Evolutionary conservation across 2,329 filamentous ascomycete genomes (phyloP), one percentile per base, ranked within the genome.

Genomic region (Aureobasidium subglaciale): DNA sequence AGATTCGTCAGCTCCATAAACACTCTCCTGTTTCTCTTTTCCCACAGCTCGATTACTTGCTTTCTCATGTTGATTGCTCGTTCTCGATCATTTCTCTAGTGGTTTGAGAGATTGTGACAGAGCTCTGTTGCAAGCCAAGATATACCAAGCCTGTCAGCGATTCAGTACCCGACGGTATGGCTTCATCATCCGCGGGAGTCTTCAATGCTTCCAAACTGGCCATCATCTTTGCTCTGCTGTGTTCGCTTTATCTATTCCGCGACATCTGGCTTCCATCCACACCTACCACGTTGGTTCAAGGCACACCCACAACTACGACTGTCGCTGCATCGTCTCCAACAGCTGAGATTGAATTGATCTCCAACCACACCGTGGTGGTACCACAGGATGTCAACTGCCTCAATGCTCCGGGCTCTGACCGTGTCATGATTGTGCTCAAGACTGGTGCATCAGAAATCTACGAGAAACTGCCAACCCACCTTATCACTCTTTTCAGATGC

Each of bases 361-460:
- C 27, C 13, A 34, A 46, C n/a, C 41, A 55, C 7, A 37, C 29
- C 25, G 9, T 16, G 5, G 11, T n/a, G 35, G 7, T 10, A 8
- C 32, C 46, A 18, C 27, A 29, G 18, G 42, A 10, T 16, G 50
- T 27, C 18, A 35, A 49, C 25, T 66, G 65, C 56, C 55, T 43
- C 11, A 56, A 58, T 42, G 54, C 65, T 15, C 63, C 63, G 1
- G 68, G 69, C 41, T 68, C 72, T 8, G 70, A 78, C 6, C 72
- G 83, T 59, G 67, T 84, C 52, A 76, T 83, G 62, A 73, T 84
- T 24, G 69, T 83, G 38, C 68, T 85, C 57, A 79, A 80, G 63
- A 84, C 81, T 0, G 81, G 81, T 49, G 79, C 81, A 13, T 80
- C 79, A 13, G 80, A 84, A 62, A 73, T 79, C 3, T 70, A 73